Base-by-base conservation (phyloP, 2,329 filamentous ascomycete genomes). In the Ascochyta viciae-villosae region DNA sequence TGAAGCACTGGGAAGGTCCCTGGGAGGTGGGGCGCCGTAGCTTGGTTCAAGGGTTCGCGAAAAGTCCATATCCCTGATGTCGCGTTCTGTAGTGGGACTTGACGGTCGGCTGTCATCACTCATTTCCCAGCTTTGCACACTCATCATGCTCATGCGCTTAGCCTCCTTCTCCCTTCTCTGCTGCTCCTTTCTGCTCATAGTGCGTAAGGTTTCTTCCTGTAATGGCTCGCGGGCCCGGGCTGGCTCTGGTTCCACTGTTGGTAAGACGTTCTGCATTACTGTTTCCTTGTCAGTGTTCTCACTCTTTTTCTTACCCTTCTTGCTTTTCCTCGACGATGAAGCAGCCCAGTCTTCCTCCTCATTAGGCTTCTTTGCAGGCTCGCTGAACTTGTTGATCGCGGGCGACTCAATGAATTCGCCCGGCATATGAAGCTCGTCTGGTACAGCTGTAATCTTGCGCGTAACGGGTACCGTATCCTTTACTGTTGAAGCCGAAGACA, bases 401-500 rank as follows among this genome's bases (percentile, higher is more conserved):
- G 58, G 76, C 39, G 72, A 58, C 6, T 79, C 77, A 38, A 79
- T 72, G 58, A 89, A 92, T 9, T 82, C 77, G 19, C 88, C 89
- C 23, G 88, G 87, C 73, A 89, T 84, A 53, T 84, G 81, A 39
- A 80, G 68, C 13, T 84, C 83, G 64, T 88, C 87, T 3, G 86
- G 83, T 3, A 87, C 87, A 16, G 79, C 77, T 49, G 65, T 60
- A 58, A 65, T 42, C 61, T 74, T 63, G 52, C 62, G 64, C 57
- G 73, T 73, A 15, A 79, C 71, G 58, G 77, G 77, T 16, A 73
- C 75, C 24, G 54, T 64, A 50, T 62, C 71, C 57, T 63, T 72
- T 12, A 57, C 40, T 2, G 50, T 56, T 6, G 58, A 48, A n/a
- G 52, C 29, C 16, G 52, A 45, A 22, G 29, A 9, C 22, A 50